Conservation (phyloP, 1,284 basidiomycete species). For the Mycosarcoma maydis region DNA sequence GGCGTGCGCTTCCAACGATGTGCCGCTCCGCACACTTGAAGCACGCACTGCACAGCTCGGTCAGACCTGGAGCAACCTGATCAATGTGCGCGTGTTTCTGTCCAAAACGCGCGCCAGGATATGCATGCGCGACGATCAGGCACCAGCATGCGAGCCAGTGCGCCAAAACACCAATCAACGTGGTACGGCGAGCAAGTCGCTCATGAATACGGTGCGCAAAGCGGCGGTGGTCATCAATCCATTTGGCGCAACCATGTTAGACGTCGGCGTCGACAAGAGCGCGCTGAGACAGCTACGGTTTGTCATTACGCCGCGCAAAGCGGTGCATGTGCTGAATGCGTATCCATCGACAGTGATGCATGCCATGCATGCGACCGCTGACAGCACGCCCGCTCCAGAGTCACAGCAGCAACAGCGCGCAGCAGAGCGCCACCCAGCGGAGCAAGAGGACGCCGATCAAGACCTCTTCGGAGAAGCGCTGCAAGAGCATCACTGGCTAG, state of each 20-base stretch:
- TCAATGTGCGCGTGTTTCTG: slow-evolving; percentile 49
- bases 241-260: slow-evolving; percentile 24
- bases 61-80: slow-evolving; percentile 52
- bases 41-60: slow-evolving; percentile 52
- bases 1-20: neutral
- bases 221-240: slow-evolving; percentile 34
- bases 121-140: neutral
- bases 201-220: slow-evolving; percentile 21
- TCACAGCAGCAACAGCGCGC: neutral
- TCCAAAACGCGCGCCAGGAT: slow-evolving; percentile 29
- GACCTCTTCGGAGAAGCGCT: slow-evolving; percentile 11
- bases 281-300: slow-evolving; percentile 14
- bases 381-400: too few species aligned
- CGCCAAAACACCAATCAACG: too few species aligned
- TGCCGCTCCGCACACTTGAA: slow-evolving; percentile 10
- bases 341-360: too few species aligned
- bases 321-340: slow-evolving; percentile 8
- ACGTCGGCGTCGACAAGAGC: neutral
- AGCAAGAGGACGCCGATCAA: slow-evolving; percentile 3
- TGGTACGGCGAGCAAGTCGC: neutral
- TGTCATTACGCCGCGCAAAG: slow-evolving; percentile 17
- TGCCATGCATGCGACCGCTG: too few species aligned
- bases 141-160: too few species aligned
- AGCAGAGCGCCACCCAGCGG: neutral
- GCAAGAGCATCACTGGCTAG: slow-evolving; percentile 13